Base-by-base conservation (phyloP, 148 eudicot species). In the Amaranthus hypochondriacus region DNA sequence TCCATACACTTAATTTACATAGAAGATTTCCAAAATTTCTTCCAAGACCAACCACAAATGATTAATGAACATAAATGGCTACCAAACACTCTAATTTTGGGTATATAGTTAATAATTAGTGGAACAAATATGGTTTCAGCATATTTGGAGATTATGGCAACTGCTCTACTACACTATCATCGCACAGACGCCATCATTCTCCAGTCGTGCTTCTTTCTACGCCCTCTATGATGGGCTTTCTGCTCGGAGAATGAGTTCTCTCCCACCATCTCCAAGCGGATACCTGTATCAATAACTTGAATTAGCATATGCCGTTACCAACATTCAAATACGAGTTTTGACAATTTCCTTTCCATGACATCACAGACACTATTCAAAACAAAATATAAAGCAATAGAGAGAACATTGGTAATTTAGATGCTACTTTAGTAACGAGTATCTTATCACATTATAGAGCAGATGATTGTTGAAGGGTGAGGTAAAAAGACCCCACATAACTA, bases 141-240 rank as follows among this genome's bases (percentile, higher is more conserved):
- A 46, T 18, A 46, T 9, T 13, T 6, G 2, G 18, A 4, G 7
- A 4, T 44, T 46, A 11, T 6, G 55, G 54, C 18, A n/a, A 55
- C 39, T 2, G 39, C 39, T 28, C 39, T 28, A 28, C 39, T 28
- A 28, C 39, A 28, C 39, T 28, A 66, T 80, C 81, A 88, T 70
- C 79, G 70, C 14, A 75, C 54, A 5, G 86, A 70, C 68, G 85
- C 87, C 66, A 87, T 73, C 87, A 87, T 85, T 83, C 86, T 81
- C 81, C 86, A 73, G 50, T 90, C 96, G 62, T 87, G 87, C 81
- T 90, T 90, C 88, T 83, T 90, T 11, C 92, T 85, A 18, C 96
- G 87, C 46, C 96, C 80, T 71, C 96, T 78, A 66, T 90, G 91
- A 85, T 90, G 96, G 73, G 85, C 66, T 75, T 89, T 90, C 65